Conservation (phyloP, 805 yeast genomes). For the Ogataea neopini region DNA sequence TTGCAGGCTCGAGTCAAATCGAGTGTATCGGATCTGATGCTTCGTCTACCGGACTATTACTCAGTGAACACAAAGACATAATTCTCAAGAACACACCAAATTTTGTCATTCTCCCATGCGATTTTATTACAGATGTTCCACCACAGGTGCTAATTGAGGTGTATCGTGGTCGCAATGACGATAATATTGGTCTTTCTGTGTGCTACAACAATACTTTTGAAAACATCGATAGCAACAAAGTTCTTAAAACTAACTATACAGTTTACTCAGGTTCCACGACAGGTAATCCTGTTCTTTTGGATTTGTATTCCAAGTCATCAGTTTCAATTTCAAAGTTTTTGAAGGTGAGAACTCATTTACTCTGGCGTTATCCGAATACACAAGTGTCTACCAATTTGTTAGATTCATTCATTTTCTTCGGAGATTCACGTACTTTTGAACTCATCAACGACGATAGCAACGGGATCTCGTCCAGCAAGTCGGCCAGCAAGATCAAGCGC, state of each 20-base stretch:
- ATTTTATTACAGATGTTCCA: conserved; percentile 87
- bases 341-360: conserved; percentile 78
- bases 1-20: conserved; percentile 37
- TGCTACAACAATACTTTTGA: conserved; percentile 75
- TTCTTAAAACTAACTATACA: conserved; percentile 66
- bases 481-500: conserved; percentile 70
- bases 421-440: conserved; percentile 53
- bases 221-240: conserved; percentile 69
- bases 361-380: conserved; percentile 84
- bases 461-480: conserved; percentile 38
- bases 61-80: conserved; percentile 49
- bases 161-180: conserved; percentile 68
- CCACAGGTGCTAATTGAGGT: conserved; percentile 86
- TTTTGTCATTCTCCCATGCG: conserved; percentile 90
- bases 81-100: conserved; percentile 39
- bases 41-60: conserved; percentile 61
- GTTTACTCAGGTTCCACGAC: conserved; percentile 54
- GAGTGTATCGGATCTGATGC: conserved; percentile 46
- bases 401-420: conserved; percentile 71
- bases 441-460: conserved; percentile 44
- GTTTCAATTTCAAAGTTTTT: conserved; percentile 73
- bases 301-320: conserved; percentile 66
- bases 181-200: conserved; percentile 73
- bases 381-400: conserved; percentile 74
- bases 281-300: conserved; percentile 56